These are phyloP conservation scores for Hypocreales sp. DNA, from an alignment of 2,329 filamentous ascomycete species.

Conservation along the genomic window DNA sequence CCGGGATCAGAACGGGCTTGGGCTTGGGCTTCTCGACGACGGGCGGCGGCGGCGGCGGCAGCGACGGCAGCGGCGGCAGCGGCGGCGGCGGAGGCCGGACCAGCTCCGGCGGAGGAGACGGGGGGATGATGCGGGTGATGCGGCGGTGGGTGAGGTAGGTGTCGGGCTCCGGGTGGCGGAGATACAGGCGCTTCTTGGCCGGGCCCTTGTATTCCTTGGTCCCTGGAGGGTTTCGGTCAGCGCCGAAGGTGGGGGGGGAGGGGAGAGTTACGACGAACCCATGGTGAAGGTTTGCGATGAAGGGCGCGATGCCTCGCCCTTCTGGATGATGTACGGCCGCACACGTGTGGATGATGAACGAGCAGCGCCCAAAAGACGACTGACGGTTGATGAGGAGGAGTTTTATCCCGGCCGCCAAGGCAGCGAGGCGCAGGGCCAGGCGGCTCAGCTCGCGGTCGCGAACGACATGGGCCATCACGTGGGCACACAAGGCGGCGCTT, in stretches of 20 bases:
- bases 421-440: too few species aligned
- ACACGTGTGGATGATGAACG: too few species aligned
- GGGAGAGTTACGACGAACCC: not conserved
- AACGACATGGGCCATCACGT: too few species aligned
- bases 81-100: slow-evolving; percentile 12
- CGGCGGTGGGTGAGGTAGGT: slow-evolving; percentile 18
- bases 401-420: too few species aligned
- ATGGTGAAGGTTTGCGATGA: too few species aligned
- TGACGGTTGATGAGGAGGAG: too few species aligned
- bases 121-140: slow-evolving; percentile 23
- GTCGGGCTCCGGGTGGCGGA: slow-evolving; percentile 23
- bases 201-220: slow-evolving; percentile 10
- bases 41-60: slow-evolving; percentile 7
- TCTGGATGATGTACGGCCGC: too few species aligned
- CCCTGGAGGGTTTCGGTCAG: slow-evolving; percentile 6
- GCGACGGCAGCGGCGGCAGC: slow-evolving; percentile 2
- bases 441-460: too few species aligned
- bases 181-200: slow-evolving; percentile 26
- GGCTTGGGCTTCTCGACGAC: slow-evolving; percentile 7
- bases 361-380: too few species aligned
- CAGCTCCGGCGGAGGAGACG: slow-evolving; percentile 4
- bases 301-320: too few species aligned
- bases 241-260: too few species aligned
- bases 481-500: too few species aligned
- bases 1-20: slow-evolving; percentile 3